Base-by-base conservation (phyloP, 768 basidiomycete genomes). In the Kwoniella dendrophila region DNA sequence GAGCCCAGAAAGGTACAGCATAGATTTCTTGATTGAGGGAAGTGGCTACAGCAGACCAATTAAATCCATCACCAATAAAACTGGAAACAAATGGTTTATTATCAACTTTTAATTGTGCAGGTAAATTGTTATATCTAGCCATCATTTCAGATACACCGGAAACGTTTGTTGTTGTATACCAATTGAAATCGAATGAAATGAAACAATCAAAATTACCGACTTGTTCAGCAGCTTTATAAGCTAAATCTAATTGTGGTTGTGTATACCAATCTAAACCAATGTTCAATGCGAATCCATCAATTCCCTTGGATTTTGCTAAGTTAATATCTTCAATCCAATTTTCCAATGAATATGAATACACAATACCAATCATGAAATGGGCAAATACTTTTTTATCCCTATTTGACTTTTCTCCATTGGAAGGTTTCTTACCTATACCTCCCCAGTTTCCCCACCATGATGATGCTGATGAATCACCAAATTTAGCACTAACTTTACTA, bases 151-250 rank as follows among this genome's bases (percentile, higher is more conserved):
- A 62, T 4, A 75, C 70, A 3, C 55, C 57, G 2, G 55, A 40
- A 24, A 64, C 62, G 41, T 75, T 70, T n/a, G 24, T 33, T 43
- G 60, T 44, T 4, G 47, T 62, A 66, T 69, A 79, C 76, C 76
- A 79, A 61, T 79, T 78, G 70, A 79, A 79, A 54, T 79, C 78
- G 65, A 79, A 77, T 18, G 74, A 76, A 64, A 79, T 78, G 66
- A 79, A 79, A 20, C 74, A 56, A 30, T 68, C 63, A 59, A 79
- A 77, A 34, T 54, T 66, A 3, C 69, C 69, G 6, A 69, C 44
- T 4, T 43, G 45, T 22, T 70, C 66, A 12, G 62, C 69, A 1
- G 78, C 72, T 14, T 65, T 59, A 59, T 78, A 79, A 3, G 74
- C 78, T 43, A 75, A 57, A 38, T 64, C 69, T 2, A 79, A 64